Conservation (phyloP, 768 basidiomycete genomes). For the Russula dissimulans region DNA sequence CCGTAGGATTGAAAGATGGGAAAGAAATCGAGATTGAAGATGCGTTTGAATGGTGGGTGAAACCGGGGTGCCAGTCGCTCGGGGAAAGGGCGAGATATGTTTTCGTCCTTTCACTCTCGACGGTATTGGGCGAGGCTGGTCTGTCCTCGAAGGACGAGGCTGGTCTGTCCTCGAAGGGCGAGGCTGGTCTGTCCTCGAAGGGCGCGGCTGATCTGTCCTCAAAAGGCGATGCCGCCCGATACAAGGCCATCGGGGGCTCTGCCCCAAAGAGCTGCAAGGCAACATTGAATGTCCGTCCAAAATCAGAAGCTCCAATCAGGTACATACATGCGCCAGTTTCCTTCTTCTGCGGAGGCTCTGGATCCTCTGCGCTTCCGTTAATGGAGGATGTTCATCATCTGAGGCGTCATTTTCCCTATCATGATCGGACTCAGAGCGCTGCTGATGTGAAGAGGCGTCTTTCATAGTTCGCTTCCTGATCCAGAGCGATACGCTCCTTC, state of each 20-base stretch:
- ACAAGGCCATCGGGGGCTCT: slow-evolving; percentile 37
- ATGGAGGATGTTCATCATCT: neutral
- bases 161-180: slow-evolving; percentile 8
- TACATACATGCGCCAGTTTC: slow-evolving; percentile 42
- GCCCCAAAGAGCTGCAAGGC: slow-evolving; percentile 39
- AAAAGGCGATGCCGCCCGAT: slow-evolving; percentile 28
- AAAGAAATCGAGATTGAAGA: slow-evolving; percentile 8
- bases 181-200: slow-evolving; percentile 7
- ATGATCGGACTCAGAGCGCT: neutral
- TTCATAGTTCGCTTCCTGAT: slow-evolving; percentile 9
- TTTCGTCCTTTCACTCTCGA: slow-evolving; percentile 22
- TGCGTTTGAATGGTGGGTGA: neutral
- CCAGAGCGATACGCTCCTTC: slow-evolving; percentile 28
- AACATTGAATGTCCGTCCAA: neutral
- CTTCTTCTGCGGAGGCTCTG: slow-evolving; percentile 38
- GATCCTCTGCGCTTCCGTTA: slow-evolving; percentile 30
- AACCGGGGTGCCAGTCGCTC: neutral
- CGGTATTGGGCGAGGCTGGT: neutral
- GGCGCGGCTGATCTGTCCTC: slow-evolving; percentile 19
- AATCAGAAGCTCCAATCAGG: neutral
- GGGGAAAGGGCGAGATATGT: slow-evolving; percentile 17
- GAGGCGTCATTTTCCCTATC: slow-evolving; percentile 2
- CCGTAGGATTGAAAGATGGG: neutral
- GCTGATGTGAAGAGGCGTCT: neutral
- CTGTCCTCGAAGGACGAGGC: slow-evolving; percentile 12